Evolutionary conservation across 108 stramenopile genomes (phyloP).

Genomic region (Pseudonitzschia delicatissima): DNA sequence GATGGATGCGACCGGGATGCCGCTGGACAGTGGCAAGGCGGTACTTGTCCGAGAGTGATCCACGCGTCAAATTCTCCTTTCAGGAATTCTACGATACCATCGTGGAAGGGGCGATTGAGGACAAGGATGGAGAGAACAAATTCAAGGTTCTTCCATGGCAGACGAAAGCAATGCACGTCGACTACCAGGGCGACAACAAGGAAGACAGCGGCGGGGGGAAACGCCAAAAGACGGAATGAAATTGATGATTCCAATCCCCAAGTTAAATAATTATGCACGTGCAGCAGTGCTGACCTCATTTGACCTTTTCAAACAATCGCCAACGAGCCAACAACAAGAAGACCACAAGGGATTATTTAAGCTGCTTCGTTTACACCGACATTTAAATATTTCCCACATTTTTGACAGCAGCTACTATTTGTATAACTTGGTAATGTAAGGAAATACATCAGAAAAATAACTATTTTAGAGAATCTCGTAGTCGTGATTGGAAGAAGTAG

Average conservation of each 20-base stretch:
- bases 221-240: slow-evolving; percentile 7
- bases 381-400: too few relatives aligned
- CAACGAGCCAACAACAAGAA: background rate
- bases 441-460: too few relatives aligned
- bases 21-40: slow-evolving; percentile 57
- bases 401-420: too few relatives aligned
- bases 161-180: slow-evolving; percentile 29
- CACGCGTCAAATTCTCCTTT: slow-evolving; percentile 49
- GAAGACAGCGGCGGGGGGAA: background rate
- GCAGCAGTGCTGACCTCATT: background rate
- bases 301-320: background rate
- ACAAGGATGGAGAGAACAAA: slow-evolving; percentile 11
- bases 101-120: slow-evolving; percentile 33
- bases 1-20: slow-evolving; percentile 61
- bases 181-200: background rate
- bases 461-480: too few relatives aligned
- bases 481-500: too few relatives aligned
- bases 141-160: slow-evolving; percentile 59
- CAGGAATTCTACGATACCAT: slow-evolving; percentile 38
- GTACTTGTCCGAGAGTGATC: slow-evolving; percentile 50
- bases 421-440: too few relatives aligned
- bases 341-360: background rate
- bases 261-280: background rate
- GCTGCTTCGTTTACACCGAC: too few relatives aligned
- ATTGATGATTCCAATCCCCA: too few relatives aligned